Conservation (phyloP, 148 eudicot genomes). For the Silene latifolia region DNA sequence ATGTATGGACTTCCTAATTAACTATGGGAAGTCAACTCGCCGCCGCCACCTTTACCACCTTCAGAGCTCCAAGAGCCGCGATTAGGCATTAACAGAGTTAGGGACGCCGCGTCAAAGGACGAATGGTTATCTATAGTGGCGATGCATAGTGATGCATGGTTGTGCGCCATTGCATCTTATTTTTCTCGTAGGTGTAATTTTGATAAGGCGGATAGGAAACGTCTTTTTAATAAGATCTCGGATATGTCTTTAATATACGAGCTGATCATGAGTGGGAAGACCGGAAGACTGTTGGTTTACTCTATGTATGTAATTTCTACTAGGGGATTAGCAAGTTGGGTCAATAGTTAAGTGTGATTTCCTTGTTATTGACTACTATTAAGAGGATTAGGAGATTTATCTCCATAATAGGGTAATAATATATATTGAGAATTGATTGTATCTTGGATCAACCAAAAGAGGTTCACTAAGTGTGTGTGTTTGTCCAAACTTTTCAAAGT, state of each 20-base stretch:
- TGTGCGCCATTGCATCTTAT: constrained; percentile 9
- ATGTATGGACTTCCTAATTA: constrained; percentile 22
- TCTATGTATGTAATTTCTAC: no score
- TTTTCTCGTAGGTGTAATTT: constrained; percentile 10
- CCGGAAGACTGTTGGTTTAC: no score
- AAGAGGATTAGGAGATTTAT: no score
- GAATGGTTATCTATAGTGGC: constrained; percentile 27
- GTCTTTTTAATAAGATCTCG: constrained; percentile 17
- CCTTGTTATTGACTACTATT: no score
- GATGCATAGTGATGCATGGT: constrained; percentile 24
- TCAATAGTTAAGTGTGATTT: no score
- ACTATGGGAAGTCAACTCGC: constrained; percentile 17
- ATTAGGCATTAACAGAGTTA: constrained; percentile 17
- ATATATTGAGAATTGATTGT: no score
- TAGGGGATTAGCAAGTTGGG: no score
- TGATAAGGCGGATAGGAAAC: constrained; percentile 22
- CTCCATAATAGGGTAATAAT: no score
- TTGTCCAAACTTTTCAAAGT: no score
- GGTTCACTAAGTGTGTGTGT: no score
- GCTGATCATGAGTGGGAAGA: background rate
- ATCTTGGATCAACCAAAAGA: no score
- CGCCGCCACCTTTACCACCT: background rate
- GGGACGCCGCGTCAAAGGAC: constrained; percentile 14
- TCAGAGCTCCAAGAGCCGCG: constrained; percentile 24
- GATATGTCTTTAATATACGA: background rate